phyloP scores from a whole-genome alignment of 140 eudicot species.

The Eryngium alpinum region DNA sequence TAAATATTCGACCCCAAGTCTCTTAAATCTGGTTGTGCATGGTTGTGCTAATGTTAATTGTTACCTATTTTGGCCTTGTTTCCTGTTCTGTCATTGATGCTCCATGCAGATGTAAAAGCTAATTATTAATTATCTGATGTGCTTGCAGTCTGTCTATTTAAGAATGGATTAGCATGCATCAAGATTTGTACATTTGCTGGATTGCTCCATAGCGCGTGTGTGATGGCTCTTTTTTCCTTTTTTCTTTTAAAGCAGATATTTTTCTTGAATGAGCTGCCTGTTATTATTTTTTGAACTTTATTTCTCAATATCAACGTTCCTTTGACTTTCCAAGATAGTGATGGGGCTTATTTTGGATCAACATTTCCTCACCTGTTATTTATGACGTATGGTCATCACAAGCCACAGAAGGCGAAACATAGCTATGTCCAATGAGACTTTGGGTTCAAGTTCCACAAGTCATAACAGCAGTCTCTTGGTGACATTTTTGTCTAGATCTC shows the following conservation, averaged over 20 bases:
- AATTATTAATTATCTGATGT: neutral
- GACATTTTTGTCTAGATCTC: neutral
- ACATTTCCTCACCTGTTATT: constrained; percentile 52
- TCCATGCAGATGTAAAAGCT: neutral
- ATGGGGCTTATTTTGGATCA: constrained; percentile 56
- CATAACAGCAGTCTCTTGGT: neutral
- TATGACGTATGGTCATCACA: constrained; percentile 48
- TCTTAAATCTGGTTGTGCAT: too few species aligned
- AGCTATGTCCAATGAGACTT: constrained; percentile 52
- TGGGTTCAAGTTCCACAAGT: constrained; percentile 51
- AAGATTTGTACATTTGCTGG: neutral
- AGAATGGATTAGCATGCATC: too few species aligned
- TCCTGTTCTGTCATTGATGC: neutral
- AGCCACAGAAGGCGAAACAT: constrained; percentile 40
- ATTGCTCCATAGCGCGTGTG: neutral
- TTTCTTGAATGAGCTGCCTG: neutral
- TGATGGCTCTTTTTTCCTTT: neutral
- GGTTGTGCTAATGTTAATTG: too few species aligned
- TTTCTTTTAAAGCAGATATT: neutral
- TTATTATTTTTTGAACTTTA: neutral
- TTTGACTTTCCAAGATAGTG: constrained; percentile 19
- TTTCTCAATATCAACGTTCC: neutral
- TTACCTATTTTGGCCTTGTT: neutral
- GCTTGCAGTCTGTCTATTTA: neutral
- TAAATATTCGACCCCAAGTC: too few species aligned